These are phyloP conservation scores for Fusarium domesticum DNA, from an alignment of 2,329 filamentous ascomycete genomes.

Conservation along the genomic window DNA sequence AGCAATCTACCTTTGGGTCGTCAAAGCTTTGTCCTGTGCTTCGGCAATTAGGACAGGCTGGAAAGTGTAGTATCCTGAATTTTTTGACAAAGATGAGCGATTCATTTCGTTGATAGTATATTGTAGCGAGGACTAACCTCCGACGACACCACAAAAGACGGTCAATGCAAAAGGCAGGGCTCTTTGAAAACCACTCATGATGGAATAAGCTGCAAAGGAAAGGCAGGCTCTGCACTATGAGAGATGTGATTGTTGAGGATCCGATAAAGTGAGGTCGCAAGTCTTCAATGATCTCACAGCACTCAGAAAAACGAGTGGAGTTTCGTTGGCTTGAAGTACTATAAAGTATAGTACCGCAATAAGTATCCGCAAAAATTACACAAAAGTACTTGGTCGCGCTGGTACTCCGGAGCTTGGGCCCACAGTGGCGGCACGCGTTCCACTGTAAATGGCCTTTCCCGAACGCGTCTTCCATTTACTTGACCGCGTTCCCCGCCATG, in stretches of 20 bases:
- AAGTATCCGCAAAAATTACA: no score
- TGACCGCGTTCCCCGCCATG: conserved; percentile 29
- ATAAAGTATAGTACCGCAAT: no score
- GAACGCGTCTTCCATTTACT: conserved; percentile 29
- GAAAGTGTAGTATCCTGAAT: conserved; percentile 38
- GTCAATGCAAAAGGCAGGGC: conserved; percentile 36
- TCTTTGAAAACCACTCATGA: conserved; percentile 38
- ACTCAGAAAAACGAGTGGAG: no score
- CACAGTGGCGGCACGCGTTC: conserved; percentile 14
- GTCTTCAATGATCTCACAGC: no score
- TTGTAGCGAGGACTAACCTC: conserved; percentile 29
- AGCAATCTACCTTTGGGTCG: conserved; percentile 11
- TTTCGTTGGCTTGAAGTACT: no score
- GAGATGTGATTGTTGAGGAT: no score
- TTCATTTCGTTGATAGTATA: neutral
- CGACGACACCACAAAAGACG: conserved; percentile 37
- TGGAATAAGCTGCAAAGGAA: no score
- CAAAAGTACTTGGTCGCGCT: no score
- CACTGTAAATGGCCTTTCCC: conserved; percentile 1
- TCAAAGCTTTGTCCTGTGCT: conserved; percentile 8
- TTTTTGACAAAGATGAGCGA: conserved; percentile 6
- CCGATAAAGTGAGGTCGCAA: no score
- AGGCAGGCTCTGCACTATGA: no score
- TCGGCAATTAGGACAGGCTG: conserved; percentile 34
- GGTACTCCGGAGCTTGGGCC: conserved; percentile 5